Percentiles rank a stretch among this genome's conserved stretches.
Evolutionary conservation across 2,329 filamentous ascomycete genomes (phyloP).

Genomic region (Hypoxylon sp.): DNA sequence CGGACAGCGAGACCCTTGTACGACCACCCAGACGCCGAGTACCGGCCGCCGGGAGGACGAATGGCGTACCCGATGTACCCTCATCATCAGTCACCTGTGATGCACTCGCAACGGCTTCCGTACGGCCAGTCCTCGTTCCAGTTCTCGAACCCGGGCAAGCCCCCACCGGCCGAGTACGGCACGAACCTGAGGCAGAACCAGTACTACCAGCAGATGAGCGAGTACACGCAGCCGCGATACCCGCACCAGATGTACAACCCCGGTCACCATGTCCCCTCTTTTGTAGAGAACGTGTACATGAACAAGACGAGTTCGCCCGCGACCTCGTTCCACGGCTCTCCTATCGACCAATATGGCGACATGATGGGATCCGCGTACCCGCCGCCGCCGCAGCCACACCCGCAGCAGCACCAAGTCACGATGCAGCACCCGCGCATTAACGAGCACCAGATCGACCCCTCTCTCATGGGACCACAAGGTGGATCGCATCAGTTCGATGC

Average conservation of each 20-base stretch:
- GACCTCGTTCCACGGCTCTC: slow-evolving; percentile 30
- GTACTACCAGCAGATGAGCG: slow-evolving; percentile 51
- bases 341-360: slow-evolving; percentile 41
- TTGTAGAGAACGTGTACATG: slow-evolving; percentile 39
- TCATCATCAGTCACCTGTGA: slow-evolving; percentile 18
- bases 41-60: slow-evolving; percentile 33
- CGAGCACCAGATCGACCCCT: slow-evolving; percentile 36
- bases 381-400: slow-evolving; percentile 23
- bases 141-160: slow-evolving; percentile 49
- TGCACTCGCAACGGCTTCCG: slow-evolving; percentile 15
- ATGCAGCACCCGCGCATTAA: slow-evolving; percentile 17
- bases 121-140: slow-evolving; percentile 48
- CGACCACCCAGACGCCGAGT: slow-evolving; percentile 47
- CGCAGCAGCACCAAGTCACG: slow-evolving; percentile 12
- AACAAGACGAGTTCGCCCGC: slow-evolving; percentile 41
- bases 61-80: slow-evolving; percentile 27
- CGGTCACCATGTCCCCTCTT: slow-evolving; percentile 10
- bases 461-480: slow-evolving; percentile 28
- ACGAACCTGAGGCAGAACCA: slow-evolving; percentile 42
- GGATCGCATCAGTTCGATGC: slow-evolving; percentile 31
- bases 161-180: slow-evolving; percentile 51
- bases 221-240: slow-evolving; percentile 34
- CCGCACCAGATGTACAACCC: slow-evolving; percentile 32
- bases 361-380: slow-evolving; percentile 48
- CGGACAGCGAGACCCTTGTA: slow-evolving; percentile 43